A percentile compares a stretch with the other conserved stretches of the same genome.
Conservation (phyloP, 768 basidiomycete genomes). For the Termitomyces heimii region DNA sequence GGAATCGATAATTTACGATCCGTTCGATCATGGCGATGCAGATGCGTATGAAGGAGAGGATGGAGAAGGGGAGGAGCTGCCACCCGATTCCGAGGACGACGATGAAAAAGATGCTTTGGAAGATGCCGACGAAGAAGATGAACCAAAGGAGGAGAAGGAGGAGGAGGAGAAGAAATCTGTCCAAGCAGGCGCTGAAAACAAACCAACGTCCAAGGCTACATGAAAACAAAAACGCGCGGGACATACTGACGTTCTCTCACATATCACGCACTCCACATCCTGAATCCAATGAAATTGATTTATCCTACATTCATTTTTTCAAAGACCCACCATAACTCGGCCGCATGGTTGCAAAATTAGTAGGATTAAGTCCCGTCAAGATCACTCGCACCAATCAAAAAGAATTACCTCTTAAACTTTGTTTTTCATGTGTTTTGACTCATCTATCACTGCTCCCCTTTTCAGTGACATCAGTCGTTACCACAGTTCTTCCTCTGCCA, state of each 20-base stretch:
- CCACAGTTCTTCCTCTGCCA: not conserved
- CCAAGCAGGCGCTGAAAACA: not conserved
- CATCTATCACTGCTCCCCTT: not conserved
- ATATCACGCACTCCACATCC: not conserved
- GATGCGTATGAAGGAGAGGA: not conserved
- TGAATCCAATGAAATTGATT: not conserved
- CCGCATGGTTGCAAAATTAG: not conserved
- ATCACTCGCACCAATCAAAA: not conserved
- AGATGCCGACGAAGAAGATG: constrained; percentile 2
- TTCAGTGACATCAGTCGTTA: not conserved
- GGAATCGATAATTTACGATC: constrained; percentile 74
- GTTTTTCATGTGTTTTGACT: not conserved
- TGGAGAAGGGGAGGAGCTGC: constrained; percentile 3
- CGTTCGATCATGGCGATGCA: constrained; percentile 16
- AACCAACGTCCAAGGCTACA: not conserved
- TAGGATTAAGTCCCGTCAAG: not conserved
- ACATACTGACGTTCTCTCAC: not conserved
- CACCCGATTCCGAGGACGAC: constrained; percentile 1
- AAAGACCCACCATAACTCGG: not conserved
- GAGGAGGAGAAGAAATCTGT: not conserved
- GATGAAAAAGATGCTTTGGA: not conserved
- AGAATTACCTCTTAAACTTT: too few relatives aligned
- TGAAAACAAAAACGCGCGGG: not conserved
- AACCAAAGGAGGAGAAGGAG: not conserved
- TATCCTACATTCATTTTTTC: not conserved